These are phyloP conservation scores for Melaleuca alternifolia DNA, from an alignment of 345 rosid genomes.

Conservation along the genomic window DNA sequence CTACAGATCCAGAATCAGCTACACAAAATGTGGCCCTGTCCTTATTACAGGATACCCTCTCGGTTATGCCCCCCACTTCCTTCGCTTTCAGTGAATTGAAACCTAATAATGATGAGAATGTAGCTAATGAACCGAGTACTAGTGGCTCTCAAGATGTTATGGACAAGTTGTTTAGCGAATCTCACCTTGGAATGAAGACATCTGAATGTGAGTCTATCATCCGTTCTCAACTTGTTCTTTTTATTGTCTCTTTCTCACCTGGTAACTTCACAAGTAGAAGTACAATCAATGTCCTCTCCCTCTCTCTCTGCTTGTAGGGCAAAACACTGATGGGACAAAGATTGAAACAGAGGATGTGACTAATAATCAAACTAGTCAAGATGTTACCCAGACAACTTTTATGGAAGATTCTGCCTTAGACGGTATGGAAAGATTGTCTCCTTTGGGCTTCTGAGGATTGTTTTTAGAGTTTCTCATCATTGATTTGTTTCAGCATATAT, in stretches of 20 bases:
- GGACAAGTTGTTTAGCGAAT: conserved; percentile 10
- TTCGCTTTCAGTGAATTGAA: conserved; percentile 16
- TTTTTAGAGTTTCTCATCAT: conserved; percentile 1
- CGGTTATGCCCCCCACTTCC: conserved; percentile 23
- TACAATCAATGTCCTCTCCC: background rate
- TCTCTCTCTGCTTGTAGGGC: background rate
- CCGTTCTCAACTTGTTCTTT: conserved; percentile 40
- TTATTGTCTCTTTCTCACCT: conserved; percentile 18
- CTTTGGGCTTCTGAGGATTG: background rate
- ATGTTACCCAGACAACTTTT: conserved; percentile 14
- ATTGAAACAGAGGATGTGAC: conserved; percentile 8
- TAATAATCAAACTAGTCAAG: conserved; percentile 10
- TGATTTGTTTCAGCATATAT: conserved; percentile 29
- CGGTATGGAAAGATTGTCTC: conserved; percentile 16
- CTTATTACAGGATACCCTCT: conserved; percentile 29
- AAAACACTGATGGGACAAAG: conserved; percentile 4
- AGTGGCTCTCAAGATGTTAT: conserved; percentile 13
- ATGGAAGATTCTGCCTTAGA: conserved; percentile 10
- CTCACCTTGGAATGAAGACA: background rate
- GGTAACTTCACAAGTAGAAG: conserved; percentile 7
- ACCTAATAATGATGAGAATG: conserved; percentile 8
- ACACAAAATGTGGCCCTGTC: conserved; percentile 27
- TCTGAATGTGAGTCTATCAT: conserved; percentile 21
- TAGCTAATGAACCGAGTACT: conserved; percentile 4
- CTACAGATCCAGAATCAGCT: conserved; percentile 18